Base-by-base conservation (phyloP, 257 asterid species). In the Cordia subcordata region DNA sequence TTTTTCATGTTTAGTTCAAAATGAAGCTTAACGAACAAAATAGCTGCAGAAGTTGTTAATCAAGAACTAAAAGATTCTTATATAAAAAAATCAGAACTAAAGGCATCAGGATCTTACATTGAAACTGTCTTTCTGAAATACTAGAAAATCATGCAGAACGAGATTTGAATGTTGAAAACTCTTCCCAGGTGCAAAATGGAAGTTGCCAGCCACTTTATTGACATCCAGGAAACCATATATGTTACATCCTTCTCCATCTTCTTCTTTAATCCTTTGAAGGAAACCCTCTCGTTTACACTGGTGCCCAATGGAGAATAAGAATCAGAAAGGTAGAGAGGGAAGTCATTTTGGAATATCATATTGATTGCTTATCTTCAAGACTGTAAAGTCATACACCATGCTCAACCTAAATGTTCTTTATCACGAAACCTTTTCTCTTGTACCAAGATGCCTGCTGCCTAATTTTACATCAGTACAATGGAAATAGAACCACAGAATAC, bases 171-270 rank as follows among this genome's bases (percentile, higher is more conserved):
- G 99, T 74, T 84, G 95, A 71, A 92, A 92, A 77, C 99, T 88
- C 87, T 92, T 92, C 69, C 99, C 99, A 62, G 99, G 99, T 19
- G 99, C 99, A 79, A 92, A 92, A 79, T 92, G 99, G 63, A 92
- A 88, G 78, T 84, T 92, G 49, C 99, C 99, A 64, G 90, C 99
- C 58, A 92, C 96, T 70, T 84, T 88, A 74, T 92, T 92, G 65
- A 92, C 94, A 62, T 88, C 99, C 82, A 92, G 69, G 79, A 88
- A 92, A 22, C 99, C 99, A 64, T 92, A 82, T 32, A 92, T 55
- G 66, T 84, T 92, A 69, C 99, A 92, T 49, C 99, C 99, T 79
- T 88, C 99, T 32, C 99, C 96, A 47, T 85, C 99, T 79, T 92
- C 99, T 8, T 77, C 96, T 85, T 88, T 92, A 73, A 92, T 77